Conservation (phyloP, 2,329 filamentous ascomycete genomes). For the Ophiosphaerella herpotricha region DNA sequence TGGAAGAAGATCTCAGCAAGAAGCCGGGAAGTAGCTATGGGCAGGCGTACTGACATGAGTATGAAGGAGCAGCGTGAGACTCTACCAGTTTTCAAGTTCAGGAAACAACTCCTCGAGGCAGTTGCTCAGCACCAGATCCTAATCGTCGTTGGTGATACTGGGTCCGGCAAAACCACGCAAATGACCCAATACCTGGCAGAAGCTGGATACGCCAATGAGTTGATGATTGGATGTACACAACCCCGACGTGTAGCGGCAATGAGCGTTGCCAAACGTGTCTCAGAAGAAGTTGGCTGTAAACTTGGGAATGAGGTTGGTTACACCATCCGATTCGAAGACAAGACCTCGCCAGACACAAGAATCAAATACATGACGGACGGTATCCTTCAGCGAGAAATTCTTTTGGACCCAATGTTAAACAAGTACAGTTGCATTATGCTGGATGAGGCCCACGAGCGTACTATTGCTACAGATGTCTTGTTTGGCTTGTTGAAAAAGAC, state of each 20-base stretch:
- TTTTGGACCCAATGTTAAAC: conserved; percentile 89
- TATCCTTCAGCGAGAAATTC: conserved; percentile 95
- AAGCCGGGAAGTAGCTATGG: conserved; percentile 79
- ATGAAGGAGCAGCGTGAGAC: conserved; percentile 95
- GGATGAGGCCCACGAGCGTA: conserved; percentile 97
- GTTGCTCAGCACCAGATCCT: conserved; percentile 86
- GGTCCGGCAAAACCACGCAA: conserved; percentile 96
- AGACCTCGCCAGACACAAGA: conserved; percentile 83
- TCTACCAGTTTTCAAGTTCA: conserved; percentile 86
- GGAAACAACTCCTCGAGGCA: conserved; percentile 84
- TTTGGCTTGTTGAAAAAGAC: conserved; percentile 97
- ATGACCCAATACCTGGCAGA: conserved; percentile 94
- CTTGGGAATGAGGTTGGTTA: conserved; percentile 96
- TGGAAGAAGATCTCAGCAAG: conserved; percentile 86
- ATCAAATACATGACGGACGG: conserved; percentile 99
- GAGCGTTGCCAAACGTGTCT: conserved; percentile 97
- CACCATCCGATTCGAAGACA: conserved; percentile 98
- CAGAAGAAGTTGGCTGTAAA: conserved; percentile 91
- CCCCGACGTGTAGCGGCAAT: conserved; percentile 97
- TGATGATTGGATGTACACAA: conserved; percentile 94
- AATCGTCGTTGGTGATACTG: conserved; percentile 96
- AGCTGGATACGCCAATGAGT: conserved; percentile 82
- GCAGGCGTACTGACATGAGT: conserved; percentile 84
- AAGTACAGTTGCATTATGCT: conserved; percentile 98
- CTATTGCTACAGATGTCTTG: conserved; percentile 93